A percentile compares a stretch with the other conserved stretches of the same genome.
Conservation (phyloP, 2,329 filamentous ascomycete species). For the Botrytis cinerea region DNA sequence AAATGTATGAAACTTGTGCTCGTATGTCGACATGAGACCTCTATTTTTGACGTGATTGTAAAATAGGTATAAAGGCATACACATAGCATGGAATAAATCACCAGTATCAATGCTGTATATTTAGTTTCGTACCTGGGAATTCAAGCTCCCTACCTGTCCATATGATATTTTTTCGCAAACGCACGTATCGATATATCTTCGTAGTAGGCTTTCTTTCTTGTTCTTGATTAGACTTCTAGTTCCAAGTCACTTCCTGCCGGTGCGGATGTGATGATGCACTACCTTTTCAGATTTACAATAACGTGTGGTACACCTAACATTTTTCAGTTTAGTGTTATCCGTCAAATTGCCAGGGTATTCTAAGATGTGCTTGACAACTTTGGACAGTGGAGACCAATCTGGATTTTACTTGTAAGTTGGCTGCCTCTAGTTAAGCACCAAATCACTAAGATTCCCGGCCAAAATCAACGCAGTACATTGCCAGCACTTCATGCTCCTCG, state of each 20-base stretch:
- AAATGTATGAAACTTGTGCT: constrained; percentile 14
- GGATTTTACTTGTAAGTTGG: not conserved
- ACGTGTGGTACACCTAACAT: not conserved
- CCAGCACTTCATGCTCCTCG: not conserved
- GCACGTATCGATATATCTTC: not conserved
- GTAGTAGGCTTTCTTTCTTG: not conserved
- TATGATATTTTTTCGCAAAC: not conserved
- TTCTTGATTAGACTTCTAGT: not conserved
- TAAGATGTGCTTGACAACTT: not conserved
- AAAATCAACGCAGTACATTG: not conserved
- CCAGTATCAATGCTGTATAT: not conserved
- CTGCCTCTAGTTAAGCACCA: not conserved
- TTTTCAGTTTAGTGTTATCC: not conserved
- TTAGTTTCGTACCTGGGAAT: not conserved
- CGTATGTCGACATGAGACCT: not conserved
- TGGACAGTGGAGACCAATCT: not conserved
- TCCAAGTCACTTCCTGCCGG: not conserved
- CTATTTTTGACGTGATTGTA: not conserved
- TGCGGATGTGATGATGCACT: not conserved
- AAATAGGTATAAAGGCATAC: not conserved
- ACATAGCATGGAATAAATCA: not conserved
- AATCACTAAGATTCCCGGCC: not conserved
- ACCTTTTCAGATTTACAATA: not conserved
- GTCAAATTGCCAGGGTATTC: not conserved
- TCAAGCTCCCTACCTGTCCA: not conserved